These are phyloP conservation scores for Penicillium desertorum DNA, from an alignment of 495 filamentous ascomycete genomes.

Conservation along the genomic window DNA sequence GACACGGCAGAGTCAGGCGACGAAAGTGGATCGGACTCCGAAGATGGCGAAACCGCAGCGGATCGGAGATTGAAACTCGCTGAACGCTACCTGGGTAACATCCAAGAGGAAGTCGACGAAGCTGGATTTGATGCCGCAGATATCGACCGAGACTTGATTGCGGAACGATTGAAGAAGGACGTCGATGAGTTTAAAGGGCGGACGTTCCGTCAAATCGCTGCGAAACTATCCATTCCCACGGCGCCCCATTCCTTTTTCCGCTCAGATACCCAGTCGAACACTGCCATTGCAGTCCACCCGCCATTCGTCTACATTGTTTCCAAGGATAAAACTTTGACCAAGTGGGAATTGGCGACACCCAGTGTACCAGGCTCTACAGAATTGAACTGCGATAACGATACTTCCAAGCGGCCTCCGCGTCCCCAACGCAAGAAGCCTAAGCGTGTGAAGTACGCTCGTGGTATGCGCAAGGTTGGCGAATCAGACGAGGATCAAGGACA, in stretches of 20 bases:
- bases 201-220: conserved; percentile 75
- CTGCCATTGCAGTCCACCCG: conserved; percentile 71
- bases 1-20: conserved; percentile 44
- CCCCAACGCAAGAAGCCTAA: conserved; percentile 70
- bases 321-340: conserved; percentile 79
- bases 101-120: conserved; percentile 77
- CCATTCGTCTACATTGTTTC: conserved; percentile 83
- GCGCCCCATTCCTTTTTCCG: conserved; percentile 70
- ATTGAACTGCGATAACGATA: conserved; percentile 51
- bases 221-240: conserved; percentile 60
- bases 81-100: conserved; percentile 89
- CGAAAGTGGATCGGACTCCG: conserved; percentile 51
- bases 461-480: conserved; percentile 60
- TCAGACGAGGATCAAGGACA: conserved; percentile 72
- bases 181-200: conserved; percentile 91
- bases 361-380: conserved; percentile 25
- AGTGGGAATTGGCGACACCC: conserved; percentile 72
- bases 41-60: conserved; percentile 78
- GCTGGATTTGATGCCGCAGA: conserved; percentile 89
- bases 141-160: conserved; percentile 88
- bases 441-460: conserved; percentile 62
- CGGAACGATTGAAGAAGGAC: conserved; percentile 84
- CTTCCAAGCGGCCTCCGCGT: conserved; percentile 61
- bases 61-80: conserved; percentile 85
- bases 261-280: conserved; percentile 72